phyloP scores from a whole-genome alignment of 495 filamentous ascomycete species.

The Talaromyces proteolyticus region DNA sequence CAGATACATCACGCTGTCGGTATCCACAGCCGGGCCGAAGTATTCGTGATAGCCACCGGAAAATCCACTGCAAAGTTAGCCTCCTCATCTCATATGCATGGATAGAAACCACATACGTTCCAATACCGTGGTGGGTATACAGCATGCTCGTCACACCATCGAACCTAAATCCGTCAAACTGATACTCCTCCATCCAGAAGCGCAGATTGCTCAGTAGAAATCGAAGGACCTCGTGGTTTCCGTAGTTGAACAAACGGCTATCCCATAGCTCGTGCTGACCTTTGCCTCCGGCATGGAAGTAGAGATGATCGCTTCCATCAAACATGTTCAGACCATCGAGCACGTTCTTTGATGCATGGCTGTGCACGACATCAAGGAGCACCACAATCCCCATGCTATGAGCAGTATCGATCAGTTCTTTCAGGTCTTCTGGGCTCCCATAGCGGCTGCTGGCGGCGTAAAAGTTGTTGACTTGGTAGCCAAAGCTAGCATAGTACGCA shows the following conservation, averaged over 20 bases:
- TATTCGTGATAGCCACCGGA: constrained; percentile 99
- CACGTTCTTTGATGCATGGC: constrained; percentile 95
- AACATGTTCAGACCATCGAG: constrained; percentile 91
- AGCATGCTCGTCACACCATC: constrained; percentile 99
- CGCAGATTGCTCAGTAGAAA: constrained; percentile 93
- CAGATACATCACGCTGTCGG: constrained; percentile 91
- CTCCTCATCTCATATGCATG: neutral
- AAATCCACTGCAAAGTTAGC: constrained; percentile 62
- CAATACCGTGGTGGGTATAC: constrained; percentile 93
- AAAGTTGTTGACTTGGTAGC: constrained; percentile 98
- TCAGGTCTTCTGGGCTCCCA: constrained; percentile 88
- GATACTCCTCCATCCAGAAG: constrained; percentile 99
- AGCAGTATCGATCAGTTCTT: constrained; percentile 93
- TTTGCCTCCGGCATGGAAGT: constrained; percentile 83
- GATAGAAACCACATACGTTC: constrained; percentile 70
- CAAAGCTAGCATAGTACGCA: constrained; percentile 98
- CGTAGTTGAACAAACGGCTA: constrained; percentile 95
- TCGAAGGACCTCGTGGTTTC: constrained; percentile 84
- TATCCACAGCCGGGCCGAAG: constrained; percentile 87
- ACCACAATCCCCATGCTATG: constrained; percentile 89
- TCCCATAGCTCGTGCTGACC: constrained; percentile 93
- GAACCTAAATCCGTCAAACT: constrained; percentile 95
- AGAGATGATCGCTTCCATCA: constrained; percentile 88
- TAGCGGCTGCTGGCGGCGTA: constrained; percentile 97
- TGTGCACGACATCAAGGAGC: constrained; percentile 93